Conservation (phyloP, 495 filamentous ascomycete species). For the Xylaria castorea region DNA sequence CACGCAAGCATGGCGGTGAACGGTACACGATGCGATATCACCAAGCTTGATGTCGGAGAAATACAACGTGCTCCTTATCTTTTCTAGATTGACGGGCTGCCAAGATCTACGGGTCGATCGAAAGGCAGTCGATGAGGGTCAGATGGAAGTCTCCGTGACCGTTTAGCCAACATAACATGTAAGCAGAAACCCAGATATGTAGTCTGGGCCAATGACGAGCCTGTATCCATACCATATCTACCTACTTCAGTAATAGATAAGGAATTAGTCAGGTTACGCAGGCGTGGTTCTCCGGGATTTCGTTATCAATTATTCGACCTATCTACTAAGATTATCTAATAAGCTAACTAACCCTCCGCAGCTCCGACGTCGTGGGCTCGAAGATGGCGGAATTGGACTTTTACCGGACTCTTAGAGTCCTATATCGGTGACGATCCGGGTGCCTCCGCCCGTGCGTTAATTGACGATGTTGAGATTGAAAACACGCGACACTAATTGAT, state of each 20-base stretch:
- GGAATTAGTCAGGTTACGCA: slow-evolving; percentile 5
- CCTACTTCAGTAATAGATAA: not conserved
- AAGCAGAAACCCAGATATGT: slow-evolving; percentile 13
- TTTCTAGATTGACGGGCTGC: not conserved
- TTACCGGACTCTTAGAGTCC: not conserved
- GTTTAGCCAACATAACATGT: slow-evolving; percentile 19
- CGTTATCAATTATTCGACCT: slow-evolving; percentile 10
- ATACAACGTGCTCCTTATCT: not conserved
- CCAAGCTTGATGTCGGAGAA: not conserved
- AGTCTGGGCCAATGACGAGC: not conserved
- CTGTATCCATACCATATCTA: not conserved
- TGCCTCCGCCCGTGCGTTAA: slow-evolving; percentile 6
- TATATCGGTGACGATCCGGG: slow-evolving; percentile 6
- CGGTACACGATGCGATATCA: not conserved
- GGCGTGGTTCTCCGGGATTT: not conserved
- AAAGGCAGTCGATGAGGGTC: not conserved
- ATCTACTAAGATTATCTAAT: not conserved
- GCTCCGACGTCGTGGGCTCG: not conserved
- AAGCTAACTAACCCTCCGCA: slow-evolving; percentile 9
- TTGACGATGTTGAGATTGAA: not conserved
- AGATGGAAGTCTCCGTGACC: not conserved
- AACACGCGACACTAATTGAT: not conserved
- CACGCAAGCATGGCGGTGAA: no score
- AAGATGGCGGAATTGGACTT: not conserved
- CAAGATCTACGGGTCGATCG: not conserved